These are phyloP conservation scores for Pichia eremophila DNA, from an alignment of 805 yeast genomes.

Conservation along the genomic window DNA sequence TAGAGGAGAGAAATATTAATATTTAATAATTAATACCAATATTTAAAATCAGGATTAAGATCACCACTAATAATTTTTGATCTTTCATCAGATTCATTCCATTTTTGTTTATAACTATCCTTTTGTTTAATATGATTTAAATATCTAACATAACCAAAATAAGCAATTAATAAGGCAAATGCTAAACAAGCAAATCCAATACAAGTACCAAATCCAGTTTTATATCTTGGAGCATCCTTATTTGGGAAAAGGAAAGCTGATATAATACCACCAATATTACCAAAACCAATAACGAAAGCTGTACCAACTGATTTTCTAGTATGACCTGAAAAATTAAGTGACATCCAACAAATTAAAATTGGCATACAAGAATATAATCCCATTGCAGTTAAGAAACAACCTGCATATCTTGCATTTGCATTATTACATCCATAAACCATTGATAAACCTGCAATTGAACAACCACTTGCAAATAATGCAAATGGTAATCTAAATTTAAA, in stretches of 20 bases:
- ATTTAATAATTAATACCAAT: slow-evolving; percentile 28
- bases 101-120: slow-evolving; percentile 20
- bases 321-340: slow-evolving; percentile 57
- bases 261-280: slow-evolving; percentile 66
- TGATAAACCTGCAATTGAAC: slow-evolving; percentile 46
- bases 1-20: too few relatives aligned
- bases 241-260: slow-evolving; percentile 49
- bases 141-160: slow-evolving; percentile 24
- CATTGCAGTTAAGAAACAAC: slow-evolving; percentile 49
- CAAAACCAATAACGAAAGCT: slow-evolving; percentile 57
- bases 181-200: slow-evolving; percentile 39
- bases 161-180: slow-evolving; percentile 25
- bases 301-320: slow-evolving; percentile 42
- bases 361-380: slow-evolving; percentile 66
- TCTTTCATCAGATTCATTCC: slow-evolving; percentile 21
- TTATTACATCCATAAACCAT: slow-evolving; percentile 40
- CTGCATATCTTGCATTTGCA: slow-evolving; percentile 45
- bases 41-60: slow-evolving; percentile 36
- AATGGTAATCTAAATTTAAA: slow-evolving; percentile 37
- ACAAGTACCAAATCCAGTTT: slow-evolving; percentile 43
- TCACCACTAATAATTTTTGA: slow-evolving; percentile 26
- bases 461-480: slow-evolving; percentile 23
- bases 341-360: slow-evolving; percentile 55
- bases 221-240: slow-evolving; percentile 48
- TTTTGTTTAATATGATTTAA: slow-evolving; percentile 29